A percentile compares a stretch with the other conserved stretches of the same genome.
These are phyloP conservation scores for Ambrosia artemisiifolia DNA, from an alignment of 129 eudicot genomes.

Conservation along the genomic window DNA sequence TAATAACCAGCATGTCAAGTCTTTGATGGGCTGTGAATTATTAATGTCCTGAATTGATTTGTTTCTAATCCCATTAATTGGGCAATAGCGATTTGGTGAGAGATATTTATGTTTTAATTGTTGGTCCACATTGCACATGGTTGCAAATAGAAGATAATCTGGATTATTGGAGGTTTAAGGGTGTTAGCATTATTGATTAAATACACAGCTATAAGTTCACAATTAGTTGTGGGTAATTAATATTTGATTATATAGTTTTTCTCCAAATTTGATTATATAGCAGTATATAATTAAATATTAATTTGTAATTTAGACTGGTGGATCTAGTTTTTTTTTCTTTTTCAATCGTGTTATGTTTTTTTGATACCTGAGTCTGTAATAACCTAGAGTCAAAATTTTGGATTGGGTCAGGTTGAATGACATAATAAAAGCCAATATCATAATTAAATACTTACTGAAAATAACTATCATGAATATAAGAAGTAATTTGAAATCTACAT, in stretches of 20 bases:
- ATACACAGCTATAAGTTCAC: neutral
- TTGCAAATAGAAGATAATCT: neutral
- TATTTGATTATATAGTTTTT: neutral
- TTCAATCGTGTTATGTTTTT: no score
- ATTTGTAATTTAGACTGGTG: no score
- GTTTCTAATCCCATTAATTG: conserved; percentile 24
- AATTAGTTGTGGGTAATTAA: neutral
- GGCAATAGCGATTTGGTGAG: conserved; percentile 12
- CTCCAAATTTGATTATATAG: no score
- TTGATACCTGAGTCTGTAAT: no score
- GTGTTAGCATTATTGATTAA: neutral
- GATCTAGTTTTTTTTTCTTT: no score
- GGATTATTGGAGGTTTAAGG: neutral
- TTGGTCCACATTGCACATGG: conserved; percentile 5
- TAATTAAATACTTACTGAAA: no score
- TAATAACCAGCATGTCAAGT: conserved; percentile 10
- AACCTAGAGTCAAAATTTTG: no score
- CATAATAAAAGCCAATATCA: no score
- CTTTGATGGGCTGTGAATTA: conserved; percentile 12
- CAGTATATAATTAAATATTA: no score
- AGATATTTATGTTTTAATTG: conserved; percentile 1
- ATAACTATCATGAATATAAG: no score
- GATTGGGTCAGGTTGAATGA: no score
- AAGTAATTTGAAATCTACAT: no score
- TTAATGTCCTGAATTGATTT: conserved; percentile 30